Conservation (phyloP, 2,329 filamentous ascomycete genomes). For the Botrytis squamosa region DNA sequence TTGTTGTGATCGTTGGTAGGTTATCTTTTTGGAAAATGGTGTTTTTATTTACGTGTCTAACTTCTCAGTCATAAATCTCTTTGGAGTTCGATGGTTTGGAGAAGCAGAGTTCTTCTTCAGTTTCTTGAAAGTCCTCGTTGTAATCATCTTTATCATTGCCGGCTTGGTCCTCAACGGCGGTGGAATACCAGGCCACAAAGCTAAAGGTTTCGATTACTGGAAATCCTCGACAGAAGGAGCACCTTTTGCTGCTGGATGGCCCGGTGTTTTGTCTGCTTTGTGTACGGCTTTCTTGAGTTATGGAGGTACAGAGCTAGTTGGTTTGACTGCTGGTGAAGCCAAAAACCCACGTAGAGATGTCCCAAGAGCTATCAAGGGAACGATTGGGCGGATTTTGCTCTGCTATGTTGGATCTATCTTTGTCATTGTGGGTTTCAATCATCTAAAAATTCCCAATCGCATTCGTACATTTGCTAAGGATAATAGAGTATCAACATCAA, state of each 20-base stretch:
- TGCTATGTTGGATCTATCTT: conserved; percentile 77
- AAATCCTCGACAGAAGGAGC: conserved; percentile 5
- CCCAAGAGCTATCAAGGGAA: conserved; percentile 73
- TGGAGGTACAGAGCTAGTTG: conserved; percentile 64
- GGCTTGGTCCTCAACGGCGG: conserved; percentile 30
- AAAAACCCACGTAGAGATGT: conserved; percentile 48
- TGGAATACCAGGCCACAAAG: conserved; percentile 6
- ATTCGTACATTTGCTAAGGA: neutral
- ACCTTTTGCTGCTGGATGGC: conserved; percentile 10
- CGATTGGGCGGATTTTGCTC: conserved; percentile 79
- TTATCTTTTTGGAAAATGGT: neutral
- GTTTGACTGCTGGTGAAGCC: conserved; percentile 55
- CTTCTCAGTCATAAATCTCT: conserved; percentile 58
- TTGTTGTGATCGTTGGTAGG: conserved; percentile 1
- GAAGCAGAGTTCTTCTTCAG: conserved; percentile 79
- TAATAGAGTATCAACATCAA: conserved; percentile 63
- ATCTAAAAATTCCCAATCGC: neutral
- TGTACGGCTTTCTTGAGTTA: conserved; percentile 42
- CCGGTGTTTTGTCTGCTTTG: neutral
- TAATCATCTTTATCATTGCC: conserved; percentile 71
- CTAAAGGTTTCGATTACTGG: conserved; percentile 14
- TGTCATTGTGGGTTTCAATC: conserved; percentile 51
- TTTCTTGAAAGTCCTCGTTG: conserved; percentile 68
- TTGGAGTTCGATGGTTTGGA: conserved; percentile 74
- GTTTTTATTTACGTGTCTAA: neutral